Evolutionary conservation across 306 rosid genomes (phyloP).

Genomic region (Lupinus albus): DNA sequence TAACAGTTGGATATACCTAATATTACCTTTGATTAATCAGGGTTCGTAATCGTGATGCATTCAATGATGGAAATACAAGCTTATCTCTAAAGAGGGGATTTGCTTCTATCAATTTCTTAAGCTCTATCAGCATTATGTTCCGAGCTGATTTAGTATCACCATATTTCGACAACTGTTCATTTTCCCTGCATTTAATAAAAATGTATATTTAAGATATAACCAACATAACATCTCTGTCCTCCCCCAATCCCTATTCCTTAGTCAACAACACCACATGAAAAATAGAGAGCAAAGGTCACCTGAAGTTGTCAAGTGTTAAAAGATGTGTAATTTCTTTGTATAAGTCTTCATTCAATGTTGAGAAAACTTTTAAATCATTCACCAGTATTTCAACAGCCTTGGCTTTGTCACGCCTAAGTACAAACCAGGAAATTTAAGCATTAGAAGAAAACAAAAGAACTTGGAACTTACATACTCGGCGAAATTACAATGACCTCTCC

Average conservation of each 20-base stretch:
- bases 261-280: background rate
- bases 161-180: conserved; percentile 66
- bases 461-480: background rate
- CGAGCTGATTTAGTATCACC: conserved; percentile 73
- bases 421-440: conserved; percentile 23
- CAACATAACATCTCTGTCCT: background rate
- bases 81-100: conserved; percentile 72
- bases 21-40: conserved; percentile 75
- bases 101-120: conserved; percentile 67
- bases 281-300: conserved; percentile 51
- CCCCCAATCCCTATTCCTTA: background rate
- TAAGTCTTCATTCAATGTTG: conserved; percentile 63
- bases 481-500: no score
- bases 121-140: conserved; percentile 61
- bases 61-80: conserved; percentile 62
- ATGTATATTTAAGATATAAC: conserved; percentile 6
- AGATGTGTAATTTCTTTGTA: conserved; percentile 79
- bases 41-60: conserved; percentile 63
- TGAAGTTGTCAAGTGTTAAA: conserved; percentile 65
- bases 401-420: conserved; percentile 55
- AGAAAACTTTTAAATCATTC: conserved; percentile 65
- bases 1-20: background rate
- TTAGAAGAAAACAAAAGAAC: background rate
- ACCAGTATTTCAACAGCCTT: conserved; percentile 71
- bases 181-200: conserved; percentile 63